Base-by-base conservation (phyloP, 441 rosid species). In the Metrosideros polymorpha region DNA sequence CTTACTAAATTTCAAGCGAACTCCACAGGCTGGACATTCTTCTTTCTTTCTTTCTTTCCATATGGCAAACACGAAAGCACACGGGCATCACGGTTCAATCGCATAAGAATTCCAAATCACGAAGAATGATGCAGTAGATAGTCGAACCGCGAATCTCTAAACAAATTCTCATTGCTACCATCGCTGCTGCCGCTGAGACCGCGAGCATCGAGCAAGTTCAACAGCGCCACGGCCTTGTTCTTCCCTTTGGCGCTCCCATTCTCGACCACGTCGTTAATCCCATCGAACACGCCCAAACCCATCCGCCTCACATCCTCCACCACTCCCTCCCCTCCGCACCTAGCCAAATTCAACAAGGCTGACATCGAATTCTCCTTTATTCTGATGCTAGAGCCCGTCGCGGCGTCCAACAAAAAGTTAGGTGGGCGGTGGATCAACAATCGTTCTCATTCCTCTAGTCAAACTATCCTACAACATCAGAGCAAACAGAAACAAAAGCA, bases 321-420 rank as follows among this genome's bases (percentile, higher is more conserved):
- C 85, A 88, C 97, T 32, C 84, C 87, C 56, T 92, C 94, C 1
- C 96, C 89, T 19, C 98, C 96, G 47, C 90, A 87, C 47, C 94
- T 90, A 66, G 91, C 96, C 85, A 97, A 85, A 90, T 95, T 97
- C 91, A 96, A 86, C 90, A 97, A 90, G 30, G 96, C 95, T 3
- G 93, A 93, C 59, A 96, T 94, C 8, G 96, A 92, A 83, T 97
- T 97, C 91, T 97, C 98, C 92, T 92, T 96, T 32, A 92, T 91
- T 84, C 98, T 88, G 7, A 19, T 82, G 85, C 92, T 94, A 25
- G 93, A 94, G 3, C 97, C 98, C 49, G 98, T 96, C 49, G 92
- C 92, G n/a, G 88, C 59, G 90, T 96, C 99, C 82, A 96, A 27
- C 92, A 96, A 90, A 89, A 71, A 1, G 47, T 39, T 71, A 66